A percentile compares a stretch with the other conserved stretches of the same genome.
phyloP scores from a whole-genome alignment of 129 eudicot genomes.

The Flaveria trinervia region DNA sequence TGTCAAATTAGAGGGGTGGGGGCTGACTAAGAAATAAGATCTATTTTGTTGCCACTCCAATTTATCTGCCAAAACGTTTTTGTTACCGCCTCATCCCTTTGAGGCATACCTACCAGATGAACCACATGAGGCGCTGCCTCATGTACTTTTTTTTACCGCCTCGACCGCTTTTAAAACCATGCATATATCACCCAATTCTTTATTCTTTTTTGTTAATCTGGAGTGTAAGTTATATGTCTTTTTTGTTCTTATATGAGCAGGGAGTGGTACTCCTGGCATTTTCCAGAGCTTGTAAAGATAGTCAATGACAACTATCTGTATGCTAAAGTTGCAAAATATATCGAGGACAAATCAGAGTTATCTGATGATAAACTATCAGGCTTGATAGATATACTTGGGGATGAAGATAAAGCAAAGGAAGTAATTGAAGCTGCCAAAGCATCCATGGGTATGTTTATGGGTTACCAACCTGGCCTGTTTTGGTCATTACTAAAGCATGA shows the following conservation, averaged over 20 bases:
- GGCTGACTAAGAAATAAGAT: no score
- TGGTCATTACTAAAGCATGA: neutral
- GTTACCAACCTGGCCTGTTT: neutral
- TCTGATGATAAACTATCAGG: slow-evolving; percentile 70
- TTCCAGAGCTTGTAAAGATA: slow-evolving; percentile 93
- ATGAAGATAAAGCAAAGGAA: slow-evolving; percentile 98
- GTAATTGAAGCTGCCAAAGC: slow-evolving; percentile 94
- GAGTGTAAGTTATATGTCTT: neutral
- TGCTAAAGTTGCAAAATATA: slow-evolving; percentile 74
- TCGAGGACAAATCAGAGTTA: slow-evolving; percentile 74
- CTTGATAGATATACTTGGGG: slow-evolving; percentile 72
- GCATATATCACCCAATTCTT: neutral
- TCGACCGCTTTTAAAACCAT: no score
- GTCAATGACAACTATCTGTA: slow-evolving; percentile 91
- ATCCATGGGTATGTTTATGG: slow-evolving; percentile 76
- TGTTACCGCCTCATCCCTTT: no score
- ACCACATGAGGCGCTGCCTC: no score
- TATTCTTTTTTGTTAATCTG: neutral
- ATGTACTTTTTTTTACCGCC: no score
- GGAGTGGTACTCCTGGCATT: slow-evolving; percentile 99
- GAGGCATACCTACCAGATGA: no score
- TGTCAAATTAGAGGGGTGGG: no score
- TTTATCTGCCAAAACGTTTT: no score
- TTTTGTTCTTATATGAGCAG: slow-evolving; percentile 35
- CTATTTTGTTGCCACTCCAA: no score